Evolutionary conservation across 1,139 yeast genomes (phyloP), one percentile per base, ranked within the genome.

Genomic region (Yamadazyma triangularis): DNA sequence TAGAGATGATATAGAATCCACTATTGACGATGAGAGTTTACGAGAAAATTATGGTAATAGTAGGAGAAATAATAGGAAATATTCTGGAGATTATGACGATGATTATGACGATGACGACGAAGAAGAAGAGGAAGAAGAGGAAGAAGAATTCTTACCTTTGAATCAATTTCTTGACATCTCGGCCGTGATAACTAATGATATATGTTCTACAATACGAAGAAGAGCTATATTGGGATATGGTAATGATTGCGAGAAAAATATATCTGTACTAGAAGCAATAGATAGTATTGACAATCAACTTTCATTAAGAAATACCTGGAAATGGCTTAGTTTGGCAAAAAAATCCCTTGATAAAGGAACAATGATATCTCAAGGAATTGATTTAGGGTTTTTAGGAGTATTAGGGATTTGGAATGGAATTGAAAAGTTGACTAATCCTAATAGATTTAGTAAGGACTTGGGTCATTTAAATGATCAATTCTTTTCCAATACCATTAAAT

Each of bases 331-430:
- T 6, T 72, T 84, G 29, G 88, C 94, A 0, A 70, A 76, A 36
- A 75, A 73, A 29, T 73, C 87, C 1, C 77, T 81, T 12, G 76
- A 72, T 19, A 77, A 81, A 32, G 86, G 86, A 0, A 65, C 80
- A 2, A 80, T 85, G 86, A 62, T 74, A 1, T 70, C 81, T 1
- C 79, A 77, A 15, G 70, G 71, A 7, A 61, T 86, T 19, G 96
- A 91, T 51, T 68, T 91, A 24, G 93, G 95, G 2, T 88, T 76
- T 53, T 82, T 84, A 45, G 98, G 97, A 6, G 93, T 89, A 2
- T 56, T 78, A 22, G 95, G 95, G 10, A 79, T 89, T 24, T 91
- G 97, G 97, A 79, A 78, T 43, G 95, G 95, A 12, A 70, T 74
- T 8, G 73, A 71, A 3, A 86, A 82, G 23, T 61, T 84, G 16